These are phyloP conservation scores for Phlegmacium glaucopus DNA, from an alignment of 768 basidiomycete genomes.

Conservation along the genomic window DNA sequence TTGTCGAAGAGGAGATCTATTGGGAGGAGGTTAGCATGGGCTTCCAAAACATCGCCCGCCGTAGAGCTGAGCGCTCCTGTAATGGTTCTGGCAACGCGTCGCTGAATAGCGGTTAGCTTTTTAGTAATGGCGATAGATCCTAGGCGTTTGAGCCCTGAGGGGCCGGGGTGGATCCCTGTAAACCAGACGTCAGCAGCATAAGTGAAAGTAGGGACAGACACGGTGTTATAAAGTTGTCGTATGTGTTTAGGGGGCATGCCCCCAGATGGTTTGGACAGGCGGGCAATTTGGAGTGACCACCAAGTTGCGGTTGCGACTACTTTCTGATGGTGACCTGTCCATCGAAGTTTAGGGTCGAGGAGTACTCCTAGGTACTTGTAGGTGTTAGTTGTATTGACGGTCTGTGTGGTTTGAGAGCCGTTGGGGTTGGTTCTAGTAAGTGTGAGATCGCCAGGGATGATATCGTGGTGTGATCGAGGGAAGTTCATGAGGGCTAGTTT, in stretches of 20 bases:
- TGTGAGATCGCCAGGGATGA: slow-evolving; percentile 10
- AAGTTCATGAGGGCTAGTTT: slow-evolving; percentile 13
- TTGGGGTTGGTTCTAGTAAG: slow-evolving; percentile 9
- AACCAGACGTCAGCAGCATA: slow-evolving; percentile 8
- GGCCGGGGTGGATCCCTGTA: background rate
- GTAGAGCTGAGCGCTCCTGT: slow-evolving; percentile 3
- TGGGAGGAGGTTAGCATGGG: slow-evolving; percentile 2
- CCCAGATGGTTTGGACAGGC: slow-evolving; percentile 6
- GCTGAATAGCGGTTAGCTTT: background rate
- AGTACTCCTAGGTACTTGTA: slow-evolving; percentile 5
- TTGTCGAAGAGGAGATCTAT: background rate
- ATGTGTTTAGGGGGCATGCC: slow-evolving; percentile 7
- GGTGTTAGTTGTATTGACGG: slow-evolving; percentile 8
- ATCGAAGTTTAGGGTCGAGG: slow-evolving; percentile 1
- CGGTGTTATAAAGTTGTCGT: slow-evolving; percentile 8
- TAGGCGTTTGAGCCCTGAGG: background rate
- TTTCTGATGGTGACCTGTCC: background rate
- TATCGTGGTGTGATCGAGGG: slow-evolving; percentile 4
- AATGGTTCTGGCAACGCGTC: slow-evolving; percentile 3
- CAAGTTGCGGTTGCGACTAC: slow-evolving; percentile 5
- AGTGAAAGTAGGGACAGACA: slow-evolving; percentile 6
- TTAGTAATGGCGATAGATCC: slow-evolving; percentile 1
- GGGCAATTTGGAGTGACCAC: slow-evolving; percentile 6
- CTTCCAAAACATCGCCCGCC: background rate
- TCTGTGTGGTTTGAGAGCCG: slow-evolving; percentile 1